Conservation (phyloP, 2,329 filamentous ascomycete species). For the Sporothrix curviconia region DNA sequence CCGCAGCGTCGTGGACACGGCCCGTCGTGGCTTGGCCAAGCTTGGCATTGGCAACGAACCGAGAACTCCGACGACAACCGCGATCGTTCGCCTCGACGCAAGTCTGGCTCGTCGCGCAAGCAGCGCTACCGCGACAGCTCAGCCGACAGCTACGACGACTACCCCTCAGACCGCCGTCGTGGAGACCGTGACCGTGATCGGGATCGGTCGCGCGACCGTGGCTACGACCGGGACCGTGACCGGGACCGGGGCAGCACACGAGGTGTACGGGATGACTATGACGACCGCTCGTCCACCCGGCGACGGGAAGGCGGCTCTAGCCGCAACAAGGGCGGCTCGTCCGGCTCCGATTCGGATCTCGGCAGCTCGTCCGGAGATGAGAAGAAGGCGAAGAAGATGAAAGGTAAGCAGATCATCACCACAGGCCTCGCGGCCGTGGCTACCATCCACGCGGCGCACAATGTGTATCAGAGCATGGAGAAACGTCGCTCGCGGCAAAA, state of each 20-base stretch:
- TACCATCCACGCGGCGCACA: slow-evolving; percentile 54
- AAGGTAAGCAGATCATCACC: slow-evolving; percentile 55
- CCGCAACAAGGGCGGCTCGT: slow-evolving; percentile 29
- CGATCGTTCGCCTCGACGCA: slow-evolving; percentile 29
- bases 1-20: slow-evolving; percentile 58
- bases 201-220: slow-evolving; percentile 24
- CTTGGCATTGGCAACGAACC: slow-evolving; percentile 51
- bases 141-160: slow-evolving; percentile 40
- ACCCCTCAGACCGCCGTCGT: slow-evolving; percentile 24
- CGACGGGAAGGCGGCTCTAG: slow-evolving; percentile 35
- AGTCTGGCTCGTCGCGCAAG: slow-evolving; percentile 20
- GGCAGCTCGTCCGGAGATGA: slow-evolving; percentile 53
- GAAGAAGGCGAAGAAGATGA: slow-evolving; percentile 49
- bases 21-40: slow-evolving; percentile 55
- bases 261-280: slow-evolving; percentile 37
- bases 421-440: slow-evolving; percentile 51
- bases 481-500: slow-evolving; percentile 47
- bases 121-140: slow-evolving; percentile 24
- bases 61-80: slow-evolving; percentile 29
- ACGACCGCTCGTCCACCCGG: slow-evolving; percentile 35
- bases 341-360: slow-evolving; percentile 48
- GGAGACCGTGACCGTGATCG: slow-evolving; percentile 27
- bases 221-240: slow-evolving; percentile 24
- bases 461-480: slow-evolving; percentile 53
- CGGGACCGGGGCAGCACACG: slow-evolving; percentile 29